phyloP scores from a whole-genome alignment of 768 basidiomycete genomes.

The Termitomyces sp. region DNA sequence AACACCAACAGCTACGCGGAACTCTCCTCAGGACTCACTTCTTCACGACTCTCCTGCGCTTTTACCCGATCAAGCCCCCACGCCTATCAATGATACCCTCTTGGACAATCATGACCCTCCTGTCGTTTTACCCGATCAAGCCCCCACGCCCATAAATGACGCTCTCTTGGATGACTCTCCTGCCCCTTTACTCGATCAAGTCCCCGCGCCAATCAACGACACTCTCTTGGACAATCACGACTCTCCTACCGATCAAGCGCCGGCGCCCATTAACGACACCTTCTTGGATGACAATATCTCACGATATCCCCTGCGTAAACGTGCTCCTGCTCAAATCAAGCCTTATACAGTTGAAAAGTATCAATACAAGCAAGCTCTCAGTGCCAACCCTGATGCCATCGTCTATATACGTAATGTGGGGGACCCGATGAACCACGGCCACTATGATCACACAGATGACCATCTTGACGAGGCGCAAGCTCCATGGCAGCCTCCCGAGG shows the following conservation, averaged over 20 bases:
- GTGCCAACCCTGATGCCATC: constrained; percentile 60
- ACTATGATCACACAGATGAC: constrained; percentile 22
- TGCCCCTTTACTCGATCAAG: no score
- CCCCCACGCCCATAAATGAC: not conserved
- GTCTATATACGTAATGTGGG: constrained; percentile 40
- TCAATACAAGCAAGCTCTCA: constrained; percentile 46
- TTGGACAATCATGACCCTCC: not conserved
- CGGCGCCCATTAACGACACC: no score
- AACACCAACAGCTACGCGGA: not conserved
- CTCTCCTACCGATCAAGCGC: no score
- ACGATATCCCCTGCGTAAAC: constrained; percentile 52
- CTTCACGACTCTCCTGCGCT: not conserved
- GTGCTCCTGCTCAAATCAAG: constrained; percentile 49
- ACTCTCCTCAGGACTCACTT: not conserved
- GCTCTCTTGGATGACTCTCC: not conserved
- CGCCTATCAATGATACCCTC: not conserved
- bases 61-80: not conserved
- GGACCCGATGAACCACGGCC: constrained; percentile 16
- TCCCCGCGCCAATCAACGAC: not conserved
- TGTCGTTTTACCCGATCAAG: not conserved
- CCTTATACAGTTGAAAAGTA: constrained; percentile 57
- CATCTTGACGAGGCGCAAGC: constrained; percentile 24
- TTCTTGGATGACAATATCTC: no score
- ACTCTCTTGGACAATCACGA: no score
- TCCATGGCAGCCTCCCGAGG: constrained; percentile 16